Conservation (phyloP, 495 filamentous ascomycete genomes). For the Penicillium parvum region DNA sequence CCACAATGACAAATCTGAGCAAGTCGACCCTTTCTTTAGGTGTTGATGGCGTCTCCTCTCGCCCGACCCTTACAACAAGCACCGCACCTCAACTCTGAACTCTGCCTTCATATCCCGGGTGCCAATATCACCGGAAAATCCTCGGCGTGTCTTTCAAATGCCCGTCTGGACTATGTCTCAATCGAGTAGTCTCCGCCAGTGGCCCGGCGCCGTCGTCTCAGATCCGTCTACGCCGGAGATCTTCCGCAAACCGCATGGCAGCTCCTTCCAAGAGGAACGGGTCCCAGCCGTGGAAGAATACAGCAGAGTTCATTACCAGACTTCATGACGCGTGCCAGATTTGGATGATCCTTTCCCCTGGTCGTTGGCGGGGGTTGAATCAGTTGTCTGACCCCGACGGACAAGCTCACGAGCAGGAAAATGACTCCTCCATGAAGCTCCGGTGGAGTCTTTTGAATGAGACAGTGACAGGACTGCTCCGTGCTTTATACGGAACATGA, state of each 20-base stretch:
- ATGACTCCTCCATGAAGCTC: conserved; percentile 2
- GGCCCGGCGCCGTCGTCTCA: conserved; percentile 16
- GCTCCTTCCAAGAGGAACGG: background rate
- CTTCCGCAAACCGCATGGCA: conserved; percentile 12
- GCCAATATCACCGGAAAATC: background rate
- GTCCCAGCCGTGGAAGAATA: conserved; percentile 21
- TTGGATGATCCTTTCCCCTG: conserved; percentile 2
- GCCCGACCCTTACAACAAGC: too few relatives aligned
- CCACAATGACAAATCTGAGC: too few relatives aligned
- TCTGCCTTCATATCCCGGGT: too few relatives aligned
- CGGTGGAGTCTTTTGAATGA: conserved; percentile 12
- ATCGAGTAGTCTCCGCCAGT: conserved; percentile 3
- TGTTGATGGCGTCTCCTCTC: too few relatives aligned
- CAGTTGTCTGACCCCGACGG: too few relatives aligned
- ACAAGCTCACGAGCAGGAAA: too few relatives aligned
- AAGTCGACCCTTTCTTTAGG: too few relatives aligned
- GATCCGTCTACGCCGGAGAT: conserved; percentile 13
- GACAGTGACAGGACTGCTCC: conserved; percentile 21
- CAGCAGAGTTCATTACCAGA: background rate
- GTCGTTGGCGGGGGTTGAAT: too few relatives aligned
- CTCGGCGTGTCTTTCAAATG: background rate
- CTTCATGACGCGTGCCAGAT: background rate
- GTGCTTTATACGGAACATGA: conserved; percentile 19
- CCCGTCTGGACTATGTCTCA: conserved; percentile 9
- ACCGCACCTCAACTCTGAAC: too few relatives aligned